Evolutionary conservation across 225 moss, liverwort and hornwort genomes (phyloP).

Genomic region (Polytrichum commune): DNA sequence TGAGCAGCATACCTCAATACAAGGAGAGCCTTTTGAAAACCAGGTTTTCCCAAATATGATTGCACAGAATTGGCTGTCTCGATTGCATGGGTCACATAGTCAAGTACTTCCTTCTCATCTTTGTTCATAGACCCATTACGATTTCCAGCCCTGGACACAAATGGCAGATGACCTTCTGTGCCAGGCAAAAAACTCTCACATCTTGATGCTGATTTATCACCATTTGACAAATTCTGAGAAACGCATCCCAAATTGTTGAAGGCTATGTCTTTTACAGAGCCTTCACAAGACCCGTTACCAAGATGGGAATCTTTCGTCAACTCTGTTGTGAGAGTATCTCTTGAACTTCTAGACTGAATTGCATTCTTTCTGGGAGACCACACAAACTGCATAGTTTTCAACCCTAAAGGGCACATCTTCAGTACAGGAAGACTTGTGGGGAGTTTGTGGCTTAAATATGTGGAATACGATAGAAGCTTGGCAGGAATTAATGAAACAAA

Average conservation of each 20-base stretch:
- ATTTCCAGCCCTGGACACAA: not conserved
- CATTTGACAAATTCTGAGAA: conserved; percentile 1
- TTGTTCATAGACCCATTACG: not conserved
- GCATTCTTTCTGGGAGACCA: conserved; percentile 42
- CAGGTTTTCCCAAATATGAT: not conserved
- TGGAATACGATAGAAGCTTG: conserved; percentile 54
- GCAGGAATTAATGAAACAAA: conserved; percentile 72
- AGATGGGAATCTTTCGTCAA: not conserved
- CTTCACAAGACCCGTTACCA: not conserved
- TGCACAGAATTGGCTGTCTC: conserved; percentile 10
- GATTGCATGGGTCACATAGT: not conserved
- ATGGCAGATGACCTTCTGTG: not conserved
- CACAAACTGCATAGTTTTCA: conserved; percentile 56
- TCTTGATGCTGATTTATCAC: not conserved
- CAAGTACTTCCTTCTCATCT: conserved; percentile 4
- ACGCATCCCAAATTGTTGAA: not conserved
- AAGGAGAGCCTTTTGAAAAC: conserved; percentile 6
- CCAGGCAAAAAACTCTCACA: not conserved
- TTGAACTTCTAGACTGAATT: not conserved
- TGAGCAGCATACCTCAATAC: conserved; percentile 8
- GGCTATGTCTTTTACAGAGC: not conserved
- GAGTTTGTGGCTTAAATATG: conserved; percentile 56
- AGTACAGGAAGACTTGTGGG: conserved; percentile 52
- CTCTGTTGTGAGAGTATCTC: not conserved
- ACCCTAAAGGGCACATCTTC: conserved; percentile 49